phyloP scores from a whole-genome alignment of 2,329 filamentous ascomycete genomes.

The Diaporthe ilicicola region DNA sequence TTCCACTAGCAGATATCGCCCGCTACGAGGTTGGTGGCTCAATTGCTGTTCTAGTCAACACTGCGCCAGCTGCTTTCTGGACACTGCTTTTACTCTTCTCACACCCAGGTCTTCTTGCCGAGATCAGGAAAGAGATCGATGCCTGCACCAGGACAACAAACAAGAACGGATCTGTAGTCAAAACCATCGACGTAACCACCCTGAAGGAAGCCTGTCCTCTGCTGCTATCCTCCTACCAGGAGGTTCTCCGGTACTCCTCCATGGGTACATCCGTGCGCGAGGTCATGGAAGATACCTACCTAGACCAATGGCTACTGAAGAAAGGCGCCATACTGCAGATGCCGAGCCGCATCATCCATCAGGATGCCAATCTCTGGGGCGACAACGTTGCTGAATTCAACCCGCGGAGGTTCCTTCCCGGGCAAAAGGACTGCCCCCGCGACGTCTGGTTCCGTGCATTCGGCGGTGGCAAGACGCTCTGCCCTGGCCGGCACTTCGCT shows the following conservation, averaged over 20 bases:
- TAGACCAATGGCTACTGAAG: conserved; percentile 40
- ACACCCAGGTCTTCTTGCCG: background rate
- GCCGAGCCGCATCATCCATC: conserved; percentile 40
- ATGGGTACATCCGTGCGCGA: conserved; percentile 46
- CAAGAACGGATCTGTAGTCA: conserved; percentile 29
- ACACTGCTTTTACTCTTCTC: conserved; percentile 46
- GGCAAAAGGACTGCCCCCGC: conserved; percentile 37
- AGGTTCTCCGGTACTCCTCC: conserved; percentile 49
- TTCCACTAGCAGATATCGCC: conserved; percentile 48
- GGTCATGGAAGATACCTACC: conserved; percentile 42
- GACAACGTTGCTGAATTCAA: conserved; percentile 16
- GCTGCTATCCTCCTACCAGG: conserved; percentile 50
- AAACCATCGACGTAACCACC: conserved; percentile 40
- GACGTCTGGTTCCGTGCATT: conserved; percentile 40
- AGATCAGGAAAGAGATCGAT: conserved; percentile 17
- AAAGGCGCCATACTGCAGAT: conserved; percentile 42
- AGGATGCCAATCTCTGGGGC: conserved; percentile 38
- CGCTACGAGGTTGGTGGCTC: conserved; percentile 51
- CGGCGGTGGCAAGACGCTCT: conserved; percentile 41
- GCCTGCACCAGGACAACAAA: conserved; percentile 2
- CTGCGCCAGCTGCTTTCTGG: conserved; percentile 51
- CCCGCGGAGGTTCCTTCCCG: conserved; percentile 39
- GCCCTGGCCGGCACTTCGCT: conserved; percentile 41
- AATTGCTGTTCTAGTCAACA: conserved; percentile 52
- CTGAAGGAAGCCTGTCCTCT: conserved; percentile 48